phyloP scores from a whole-genome alignment of 192 early-diverging fungal species.

The Phycomyces blakesleeanus region DNA sequence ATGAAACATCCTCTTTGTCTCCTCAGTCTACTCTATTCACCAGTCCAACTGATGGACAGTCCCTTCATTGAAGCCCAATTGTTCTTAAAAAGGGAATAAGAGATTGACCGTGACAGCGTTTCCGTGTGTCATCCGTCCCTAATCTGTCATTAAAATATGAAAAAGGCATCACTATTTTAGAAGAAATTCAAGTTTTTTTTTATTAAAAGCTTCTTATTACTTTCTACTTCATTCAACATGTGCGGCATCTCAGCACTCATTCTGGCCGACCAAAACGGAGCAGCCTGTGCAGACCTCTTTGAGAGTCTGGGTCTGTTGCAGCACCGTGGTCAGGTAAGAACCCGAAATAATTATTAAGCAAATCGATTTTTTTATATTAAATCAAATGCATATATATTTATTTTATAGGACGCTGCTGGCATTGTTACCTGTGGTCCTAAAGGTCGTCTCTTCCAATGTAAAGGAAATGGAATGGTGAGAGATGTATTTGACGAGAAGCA shows the following conservation, averaged over 20 bases:
- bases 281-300: constrained; percentile 83
- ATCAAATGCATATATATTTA: no score
- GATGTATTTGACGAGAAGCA: constrained; percentile 90
- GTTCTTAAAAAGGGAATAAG: no score
- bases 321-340: constrained; percentile 94
- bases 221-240: constrained; percentile 46
- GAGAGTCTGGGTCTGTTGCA: constrained; percentile 94
- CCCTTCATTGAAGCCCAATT: no score
- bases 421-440: constrained; percentile 97
- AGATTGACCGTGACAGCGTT: no score
- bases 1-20: no score
- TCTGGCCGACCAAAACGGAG: constrained; percentile 69
- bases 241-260: constrained; percentile 86
- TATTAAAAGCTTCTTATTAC: no score
- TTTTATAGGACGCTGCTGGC: constrained; percentile 99
- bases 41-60: no score
- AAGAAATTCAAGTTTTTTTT: no score
- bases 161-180: no score
- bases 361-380: neutral
- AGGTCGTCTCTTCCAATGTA: constrained; percentile 97
- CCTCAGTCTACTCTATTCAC: no score
- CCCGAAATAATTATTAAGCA: neutral
- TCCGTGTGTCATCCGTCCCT: no score
- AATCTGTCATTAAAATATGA: no score
- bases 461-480: constrained; percentile 98